phyloP scores from a whole-genome alignment of 805 yeast genomes.

The Ogataea pignaliae region DNA sequence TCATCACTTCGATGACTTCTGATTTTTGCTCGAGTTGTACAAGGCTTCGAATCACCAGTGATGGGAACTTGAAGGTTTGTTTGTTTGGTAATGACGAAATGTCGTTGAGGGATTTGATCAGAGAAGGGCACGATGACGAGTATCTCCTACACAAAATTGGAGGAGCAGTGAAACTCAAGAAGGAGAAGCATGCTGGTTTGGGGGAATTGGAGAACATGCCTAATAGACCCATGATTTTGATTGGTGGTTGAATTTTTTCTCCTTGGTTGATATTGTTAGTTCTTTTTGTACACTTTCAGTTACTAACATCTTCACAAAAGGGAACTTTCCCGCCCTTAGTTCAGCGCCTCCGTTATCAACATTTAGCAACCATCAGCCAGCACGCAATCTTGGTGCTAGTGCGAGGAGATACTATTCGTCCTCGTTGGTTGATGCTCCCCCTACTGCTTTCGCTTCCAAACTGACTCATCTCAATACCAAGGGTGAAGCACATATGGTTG shows the following conservation, averaged over 20 bases:
- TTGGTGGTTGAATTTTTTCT: slow-evolving; percentile 51
- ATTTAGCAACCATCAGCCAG: no score
- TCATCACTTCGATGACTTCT: slow-evolving; percentile 53
- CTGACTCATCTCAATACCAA: slow-evolving; percentile 36
- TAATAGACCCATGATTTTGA: slow-evolving; percentile 53
- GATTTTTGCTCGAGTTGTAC: slow-evolving; percentile 50
- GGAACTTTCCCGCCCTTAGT: no score
- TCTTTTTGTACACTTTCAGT: no score
- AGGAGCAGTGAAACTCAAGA: slow-evolving; percentile 41
- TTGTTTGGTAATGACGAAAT: slow-evolving; percentile 50
- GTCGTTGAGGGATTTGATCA: slow-evolving; percentile 40
- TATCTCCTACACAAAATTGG: slow-evolving; percentile 38
- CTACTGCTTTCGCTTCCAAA: slow-evolving; percentile 1
- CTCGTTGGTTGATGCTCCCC: background rate
- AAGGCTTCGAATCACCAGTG: slow-evolving; percentile 46
- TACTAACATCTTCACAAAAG: background rate
- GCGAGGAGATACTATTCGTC: slow-evolving; percentile 1
- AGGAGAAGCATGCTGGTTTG: slow-evolving; percentile 48
- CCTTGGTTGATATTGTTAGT: no score
- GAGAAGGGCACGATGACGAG: slow-evolving; percentile 32
- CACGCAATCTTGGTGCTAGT: background rate
- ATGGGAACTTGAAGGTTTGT: slow-evolving; percentile 53
- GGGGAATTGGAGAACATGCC: slow-evolving; percentile 41
- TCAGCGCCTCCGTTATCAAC: no score
- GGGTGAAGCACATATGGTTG: slow-evolving; percentile 44